Evolutionary conservation across 2,329 filamentous ascomycete species (phyloP), one percentile per base, ranked within the genome.

Genomic region (Rhinocladiella similis): DNA sequence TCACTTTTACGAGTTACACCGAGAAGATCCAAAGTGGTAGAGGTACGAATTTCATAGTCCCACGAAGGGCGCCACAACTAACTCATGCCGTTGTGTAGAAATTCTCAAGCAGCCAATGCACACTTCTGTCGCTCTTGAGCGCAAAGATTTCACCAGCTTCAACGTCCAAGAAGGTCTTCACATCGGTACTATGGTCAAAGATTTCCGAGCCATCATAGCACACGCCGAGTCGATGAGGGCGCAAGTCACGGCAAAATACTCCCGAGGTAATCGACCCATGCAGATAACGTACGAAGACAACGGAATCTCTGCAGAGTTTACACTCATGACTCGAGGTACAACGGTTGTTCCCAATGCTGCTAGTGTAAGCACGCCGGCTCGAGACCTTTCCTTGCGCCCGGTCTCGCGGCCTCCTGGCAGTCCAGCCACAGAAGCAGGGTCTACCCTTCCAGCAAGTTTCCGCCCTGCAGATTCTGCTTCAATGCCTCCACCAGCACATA

Each of bases 1-100:
- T 78, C 2, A 77, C 83, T 5, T 86, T 87, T 67, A 86, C 83
- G 4, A 87, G 84, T 68, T 87, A 84, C 66, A 87, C 84, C 0
- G 83, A 85, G 55, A 87, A 86, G 65, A 77, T 86, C 19, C 77
- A 77, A 39, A 80, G 83, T 56, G 83, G 83, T 6, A 85, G 83
- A 73, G 80, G 81, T 81, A 67, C 47, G 64, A 48, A 10, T 16
- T 18, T 41, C 10, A 3, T 7, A 14, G 18, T 5, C 54, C 63
- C 53, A 65, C 59, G 25, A n/a, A 49, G 35, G 29, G 10, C 29
- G 7, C 10, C 5, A 33, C 10, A 7, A 33, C 29, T 33, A 12
- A 33, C 29, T 29, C 36, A 46, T n/a, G 7, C 16, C 33, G 6
- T 10, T 20, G 49, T 43, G 48, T 53, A 83, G 84, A 86, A 63